Evolutionary conservation across 345 rosid species (phyloP).

Genomic region (Eucalyptus regnans): DNA sequence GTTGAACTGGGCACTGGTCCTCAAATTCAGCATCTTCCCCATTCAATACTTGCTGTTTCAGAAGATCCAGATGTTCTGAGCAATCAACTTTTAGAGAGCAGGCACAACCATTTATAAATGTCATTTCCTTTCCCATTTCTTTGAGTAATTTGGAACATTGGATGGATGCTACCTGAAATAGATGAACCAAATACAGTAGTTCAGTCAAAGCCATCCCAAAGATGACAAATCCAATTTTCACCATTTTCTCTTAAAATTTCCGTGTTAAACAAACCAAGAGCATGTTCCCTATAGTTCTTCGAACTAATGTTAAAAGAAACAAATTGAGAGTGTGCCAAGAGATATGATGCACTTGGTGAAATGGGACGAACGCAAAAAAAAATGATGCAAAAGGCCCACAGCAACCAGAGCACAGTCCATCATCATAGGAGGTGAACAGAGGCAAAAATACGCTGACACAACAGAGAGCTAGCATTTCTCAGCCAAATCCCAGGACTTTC

Average conservation of each 20-base stretch:
- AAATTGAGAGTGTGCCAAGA: not conserved
- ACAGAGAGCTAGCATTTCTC: not conserved
- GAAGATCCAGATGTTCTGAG: slow-evolving; percentile 17
- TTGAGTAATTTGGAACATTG: slow-evolving; percentile 10
- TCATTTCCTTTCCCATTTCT: slow-evolving; percentile 12
- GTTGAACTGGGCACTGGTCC: slow-evolving; percentile 36
- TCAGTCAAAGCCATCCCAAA: not conserved
- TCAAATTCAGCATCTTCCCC: slow-evolving; percentile 3
- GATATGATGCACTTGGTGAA: not conserved
- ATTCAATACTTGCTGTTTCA: slow-evolving; percentile 7
- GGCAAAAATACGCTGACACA: not conserved
- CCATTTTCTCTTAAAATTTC: not conserved
- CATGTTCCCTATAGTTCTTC: not conserved
- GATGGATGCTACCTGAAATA: slow-evolving; percentile 24
- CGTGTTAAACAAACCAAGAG: not conserved
- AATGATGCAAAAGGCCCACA: not conserved
- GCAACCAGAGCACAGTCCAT: not conserved
- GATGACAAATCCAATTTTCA: not conserved
- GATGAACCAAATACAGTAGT: not conserved
- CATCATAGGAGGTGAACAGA: not conserved
- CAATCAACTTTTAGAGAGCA: slow-evolving; percentile 26
- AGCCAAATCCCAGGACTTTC: not conserved
- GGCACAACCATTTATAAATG: slow-evolving; percentile 9
- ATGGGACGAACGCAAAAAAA: not conserved
- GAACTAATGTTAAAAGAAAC: not conserved